Percentiles rank a stretch among this genome's conserved stretches.
Evolutionary conservation across 1,284 basidiomycete species (phyloP).

Genomic region (Pascua sp.): DNA sequence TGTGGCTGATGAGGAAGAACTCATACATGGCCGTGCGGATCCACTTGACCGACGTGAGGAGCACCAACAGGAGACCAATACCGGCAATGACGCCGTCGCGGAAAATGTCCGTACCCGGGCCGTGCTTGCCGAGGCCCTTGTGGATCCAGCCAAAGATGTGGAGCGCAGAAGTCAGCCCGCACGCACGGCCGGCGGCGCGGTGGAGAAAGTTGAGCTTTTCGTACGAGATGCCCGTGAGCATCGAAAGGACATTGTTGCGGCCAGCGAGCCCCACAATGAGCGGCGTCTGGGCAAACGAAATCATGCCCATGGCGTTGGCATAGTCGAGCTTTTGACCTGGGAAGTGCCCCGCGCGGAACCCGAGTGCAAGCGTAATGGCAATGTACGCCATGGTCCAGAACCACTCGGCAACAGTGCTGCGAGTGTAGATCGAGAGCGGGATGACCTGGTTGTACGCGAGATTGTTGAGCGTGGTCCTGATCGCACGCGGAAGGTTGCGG

Average conservation of each 20-base stretch:
- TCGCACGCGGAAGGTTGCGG: no score
- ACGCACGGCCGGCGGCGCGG: slow-evolving; percentile 33
- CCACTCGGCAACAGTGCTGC: slow-evolving; percentile 9
- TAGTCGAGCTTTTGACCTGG: slow-evolving; percentile 5
- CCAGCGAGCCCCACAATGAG: slow-evolving; percentile 62
- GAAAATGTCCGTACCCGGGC: slow-evolving; percentile 12
- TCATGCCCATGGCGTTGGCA: slow-evolving; percentile 16
- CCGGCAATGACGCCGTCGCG: slow-evolving; percentile 5
- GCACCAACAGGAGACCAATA: slow-evolving; percentile 50
- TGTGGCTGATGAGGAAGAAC: slow-evolving; percentile 54
- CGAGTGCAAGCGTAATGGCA: slow-evolving; percentile 11
- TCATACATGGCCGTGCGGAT: slow-evolving; percentile 53
- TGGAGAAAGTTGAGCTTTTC: slow-evolving; percentile 54
- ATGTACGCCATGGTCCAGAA: slow-evolving; percentile 16
- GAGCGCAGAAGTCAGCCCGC: slow-evolving; percentile 32
- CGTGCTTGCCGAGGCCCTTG: slow-evolving; percentile 12
- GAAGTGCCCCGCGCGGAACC: slow-evolving; percentile 3
- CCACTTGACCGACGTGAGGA: slow-evolving; percentile 48
- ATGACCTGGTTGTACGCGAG: slow-evolving; percentile 12
- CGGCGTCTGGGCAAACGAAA: slow-evolving; percentile 55
- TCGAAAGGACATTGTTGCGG: slow-evolving; percentile 62
- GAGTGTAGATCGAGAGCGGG: slow-evolving; percentile 15
- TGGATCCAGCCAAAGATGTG: slow-evolving; percentile 28
- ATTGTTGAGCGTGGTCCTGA: slow-evolving; percentile 10
- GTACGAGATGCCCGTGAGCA: slow-evolving; percentile 61